Base-by-base conservation (phyloP, 306 rosid genomes). In the Bauhinia variegata region DNA sequence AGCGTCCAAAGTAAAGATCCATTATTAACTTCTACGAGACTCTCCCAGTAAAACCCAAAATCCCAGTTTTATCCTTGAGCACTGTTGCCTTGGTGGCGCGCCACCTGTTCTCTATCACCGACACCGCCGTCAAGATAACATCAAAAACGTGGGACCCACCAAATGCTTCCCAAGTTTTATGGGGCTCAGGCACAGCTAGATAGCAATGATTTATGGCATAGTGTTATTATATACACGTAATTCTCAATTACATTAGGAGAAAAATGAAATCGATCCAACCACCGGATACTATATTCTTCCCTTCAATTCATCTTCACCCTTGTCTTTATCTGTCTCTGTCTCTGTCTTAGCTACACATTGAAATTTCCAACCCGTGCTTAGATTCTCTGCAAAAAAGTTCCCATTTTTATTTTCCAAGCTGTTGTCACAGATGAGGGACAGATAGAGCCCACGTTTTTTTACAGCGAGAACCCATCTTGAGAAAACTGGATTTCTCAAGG, bases 401-500 rank as follows among this genome's bases (percentile, higher is more conserved):
- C 38, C 28, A 62, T 19, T 44, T 43, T 46, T n/a, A n/a, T n/a
- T n/a, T 72, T 64, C 57, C 48, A 42, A 53, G n/a, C n/a, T n/a
- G n/a, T n/a, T n/a, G n/a, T n/a, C 66, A 51, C 70, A 7, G 32
- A 50, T 42, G 36, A 5, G 63, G 54, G 44, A n/a, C n/a, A 65
- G 67, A n/a, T n/a, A 67, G 15, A 34, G 11, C 39, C 55, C 30
- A 34, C 36, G 43, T n/a, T 59, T 57, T 72, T 54, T 71, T 50
- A 65, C 59, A 47, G 70, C 68, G 39, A 60, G 58, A 46, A 62
- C 32, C 72, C 70, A 15, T 60, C 9, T 7, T 60, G 18, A 19
- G 38, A 59, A 58, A 62, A 65, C 64, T 72, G 46, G 19, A 79
- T 75, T 63, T 76, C 34, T 71, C 79, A 82, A 77, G 87, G 52